Conservation (phyloP, 257 asterid species). For the Nicotiana tomentosiformis region DNA sequence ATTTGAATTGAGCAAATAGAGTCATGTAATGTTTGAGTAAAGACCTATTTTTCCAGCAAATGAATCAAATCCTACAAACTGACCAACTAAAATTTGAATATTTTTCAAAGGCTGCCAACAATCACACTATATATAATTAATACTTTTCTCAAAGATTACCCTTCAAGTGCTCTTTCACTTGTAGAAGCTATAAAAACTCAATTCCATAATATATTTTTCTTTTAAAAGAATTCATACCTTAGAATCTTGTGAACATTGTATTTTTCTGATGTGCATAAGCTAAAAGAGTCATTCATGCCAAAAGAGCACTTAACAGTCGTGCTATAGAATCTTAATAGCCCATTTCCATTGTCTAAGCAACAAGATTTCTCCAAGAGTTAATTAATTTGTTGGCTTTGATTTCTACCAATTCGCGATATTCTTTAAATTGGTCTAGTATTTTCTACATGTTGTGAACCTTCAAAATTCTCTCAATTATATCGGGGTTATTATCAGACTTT, state of each 20-base stretch:
- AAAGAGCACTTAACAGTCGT: conserved; percentile 55
- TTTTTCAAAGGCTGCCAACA: conserved; percentile 90
- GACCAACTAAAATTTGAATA: conserved; percentile 54
- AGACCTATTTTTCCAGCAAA: conserved; percentile 77
- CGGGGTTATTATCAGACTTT: conserved; percentile 29
- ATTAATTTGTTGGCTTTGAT: conserved; percentile 50
- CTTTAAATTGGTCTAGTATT: conserved; percentile 73
- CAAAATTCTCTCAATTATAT: conserved; percentile 58
- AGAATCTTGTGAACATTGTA: conserved; percentile 62
- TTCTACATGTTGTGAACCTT: conserved; percentile 89
- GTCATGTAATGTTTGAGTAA: conserved; percentile 68
- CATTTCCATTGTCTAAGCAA: conserved; percentile 88
- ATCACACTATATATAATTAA: conserved; percentile 61
- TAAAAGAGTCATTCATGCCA: conserved; percentile 46
- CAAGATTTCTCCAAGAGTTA: conserved; percentile 61
- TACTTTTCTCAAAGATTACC: no score
- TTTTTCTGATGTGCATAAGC: conserved; percentile 48
- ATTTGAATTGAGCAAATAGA: conserved; percentile 64
- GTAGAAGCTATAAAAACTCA: no score
- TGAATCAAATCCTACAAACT: conserved; percentile 71
- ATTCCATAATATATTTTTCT: no score
- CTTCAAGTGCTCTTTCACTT: no score
- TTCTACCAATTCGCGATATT: conserved; percentile 68
- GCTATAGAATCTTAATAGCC: conserved; percentile 76
- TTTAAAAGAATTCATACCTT: background rate